Evolutionary conservation across 169 alveolate species (phyloP), one percentile per base, ranked within the genome.

Genomic region (Plasmodium blacklocki): DNA sequence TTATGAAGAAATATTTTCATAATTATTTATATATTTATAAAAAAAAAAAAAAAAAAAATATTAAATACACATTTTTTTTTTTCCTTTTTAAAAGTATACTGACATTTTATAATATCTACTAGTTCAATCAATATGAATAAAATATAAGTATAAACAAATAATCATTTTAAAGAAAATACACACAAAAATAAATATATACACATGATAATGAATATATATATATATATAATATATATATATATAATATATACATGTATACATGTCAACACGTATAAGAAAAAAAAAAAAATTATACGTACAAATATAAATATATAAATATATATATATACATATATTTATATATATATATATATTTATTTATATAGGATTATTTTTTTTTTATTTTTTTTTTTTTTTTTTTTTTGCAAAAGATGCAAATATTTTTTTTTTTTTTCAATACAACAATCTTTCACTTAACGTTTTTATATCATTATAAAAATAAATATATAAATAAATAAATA

Each of bases 1-100:
- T 21, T 78, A 78, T 45, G 89, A 78, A 19, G 89, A 78, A 6
- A 66, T 78, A 6, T 78, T 78, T 58, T 23, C 89, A 11, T 78
- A 70, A 45, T n/a, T 29, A 3, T 29, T 29, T 3, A 29, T 29
- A 29, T 29, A 29, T 3, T 29, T 29, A 29, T 29, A 26, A 26
- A 26, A 26, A 26, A 26, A 26, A 26, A 26, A 26, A 26, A 26
- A 26, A 26, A 26, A 26, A 26, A 26, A 26, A 26, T n/a, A 26
- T 26, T 0, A 26, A 1, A 26, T 26, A 26, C 1, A 26, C 21
- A 63, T 15, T n/a, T 52, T 14, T 14, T 14, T n/a, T n/a, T 52
- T 9, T 52, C 18, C 14, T 52, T 52, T 2, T 52, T 52, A 52
- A 11, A 52, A 52, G 3, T 14, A 14, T 52, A 14, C 18, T 52